Percentiles rank a stretch among this genome's conserved stretches.
phyloP scores from a whole-genome alignment of 768 basidiomycete species.

The Roridomyces roridus region DNA sequence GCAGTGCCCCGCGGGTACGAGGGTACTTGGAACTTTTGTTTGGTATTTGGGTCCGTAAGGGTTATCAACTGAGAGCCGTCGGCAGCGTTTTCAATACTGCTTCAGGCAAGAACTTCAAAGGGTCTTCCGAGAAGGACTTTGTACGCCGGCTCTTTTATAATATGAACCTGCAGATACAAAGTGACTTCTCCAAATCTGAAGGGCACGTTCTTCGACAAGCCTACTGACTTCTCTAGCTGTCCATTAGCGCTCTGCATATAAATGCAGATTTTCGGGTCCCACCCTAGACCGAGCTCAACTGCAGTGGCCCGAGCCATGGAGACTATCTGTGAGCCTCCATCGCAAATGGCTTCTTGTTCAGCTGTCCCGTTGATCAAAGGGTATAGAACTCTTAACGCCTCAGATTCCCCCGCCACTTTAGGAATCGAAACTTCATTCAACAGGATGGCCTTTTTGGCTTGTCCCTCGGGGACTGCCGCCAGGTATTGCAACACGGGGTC shows the following conservation, averaged over 20 bases:
- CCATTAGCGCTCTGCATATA: constrained; percentile 9
- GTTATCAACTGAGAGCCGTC: neutral
- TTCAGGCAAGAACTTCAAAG: constrained; percentile 1
- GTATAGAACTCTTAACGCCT: neutral
- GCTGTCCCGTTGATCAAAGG: neutral
- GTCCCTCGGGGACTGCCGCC: too few relatives aligned
- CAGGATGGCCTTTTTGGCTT: too few relatives aligned
- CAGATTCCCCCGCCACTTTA: too few relatives aligned
- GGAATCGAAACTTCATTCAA: too few relatives aligned
- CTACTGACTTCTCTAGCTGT: neutral
- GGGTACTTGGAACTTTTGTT: neutral
- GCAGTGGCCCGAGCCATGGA: constrained; percentile 23
- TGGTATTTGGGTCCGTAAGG: neutral
- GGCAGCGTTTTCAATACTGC: neutral
- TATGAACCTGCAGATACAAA: constrained; percentile 15
- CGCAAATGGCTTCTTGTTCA: constrained; percentile 10
- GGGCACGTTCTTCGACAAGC: constrained; percentile 10
- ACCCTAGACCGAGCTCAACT: neutral
- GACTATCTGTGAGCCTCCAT: constrained; percentile 25
- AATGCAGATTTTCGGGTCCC: constrained; percentile 1
- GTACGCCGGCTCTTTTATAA: constrained; percentile 11
- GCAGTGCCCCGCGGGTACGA: neutral
- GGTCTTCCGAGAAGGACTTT: constrained; percentile 1
- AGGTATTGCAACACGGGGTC: too few relatives aligned
- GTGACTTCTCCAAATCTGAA: constrained; percentile 9